Evolutionary conservation across 176 grass and related monocot genomes (phyloP), one percentile per base, ranked within the genome.

Genomic region (Saccharum officinarum): DNA sequence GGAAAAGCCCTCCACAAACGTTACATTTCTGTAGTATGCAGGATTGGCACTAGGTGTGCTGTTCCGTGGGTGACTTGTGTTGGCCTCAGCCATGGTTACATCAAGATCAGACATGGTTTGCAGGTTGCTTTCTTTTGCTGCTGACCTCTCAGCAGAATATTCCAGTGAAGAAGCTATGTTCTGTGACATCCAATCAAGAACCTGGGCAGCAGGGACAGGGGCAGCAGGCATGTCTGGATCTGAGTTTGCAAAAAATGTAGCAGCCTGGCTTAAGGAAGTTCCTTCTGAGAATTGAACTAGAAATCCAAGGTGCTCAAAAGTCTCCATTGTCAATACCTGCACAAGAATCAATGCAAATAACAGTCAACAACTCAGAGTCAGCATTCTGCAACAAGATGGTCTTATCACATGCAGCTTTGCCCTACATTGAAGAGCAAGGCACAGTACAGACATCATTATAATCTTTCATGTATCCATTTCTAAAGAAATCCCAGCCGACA

Each of bases 171-270:
- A 86, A 79, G 86, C 70, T 55, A 99, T 96, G 61, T 91, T 93
- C 73, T 92, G 92, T 61, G 86, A 90, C 61, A 99, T 82, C 97
- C 97, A 99, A 33, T 96, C 94, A 64, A 91, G 94, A 86, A 99
- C 80, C 79, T 96, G 92, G 25, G 94, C 73, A 60, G 92, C 90
- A 86, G 97, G 73, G 59, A 99, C 85, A 42, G 97, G 90, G 52
- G 82, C 89, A 82, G 91, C 94, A 26, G 97, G 97, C 97, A 99
- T 99, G 83, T 94, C 97, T 46, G 97, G 90, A 94, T 99, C 97
- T 61, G 93, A 96, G 83, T 96, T 96, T 77, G 97, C 93, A 89
- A 99, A 99, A 90, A 99, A 96, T 0, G 76, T 88, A 44, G 97
- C 90, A 67, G 90, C 89, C 80, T 99, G 92, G 38, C 86, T 96